Conservation (phyloP, 768 basidiomycete species). For the Lanmaoa pseudosensibilis region DNA sequence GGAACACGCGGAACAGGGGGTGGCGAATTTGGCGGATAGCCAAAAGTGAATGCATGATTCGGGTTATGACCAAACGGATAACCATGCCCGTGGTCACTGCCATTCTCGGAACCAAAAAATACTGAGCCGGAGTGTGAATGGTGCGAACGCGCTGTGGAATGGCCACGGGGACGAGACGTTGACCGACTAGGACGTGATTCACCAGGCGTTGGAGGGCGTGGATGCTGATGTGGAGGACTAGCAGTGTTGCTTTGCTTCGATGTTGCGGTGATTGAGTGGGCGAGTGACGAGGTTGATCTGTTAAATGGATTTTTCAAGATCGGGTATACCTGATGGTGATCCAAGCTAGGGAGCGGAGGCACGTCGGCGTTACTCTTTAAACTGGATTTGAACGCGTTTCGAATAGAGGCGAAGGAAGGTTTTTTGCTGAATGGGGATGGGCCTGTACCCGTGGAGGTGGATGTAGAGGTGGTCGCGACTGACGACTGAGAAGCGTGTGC, state of each 20-base stretch:
- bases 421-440: conserved; percentile 71
- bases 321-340: conserved; percentile 61
- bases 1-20: conserved; percentile 82
- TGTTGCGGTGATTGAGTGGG: conserved; percentile 41
- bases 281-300: conserved; percentile 76
- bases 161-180: conserved; percentile 52
- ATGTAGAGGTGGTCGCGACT: conserved; percentile 48
- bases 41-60: conserved; percentile 25
- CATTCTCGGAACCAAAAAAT: conserved; percentile 66
- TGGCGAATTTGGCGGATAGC: conserved; percentile 50
- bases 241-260: conserved; percentile 43
- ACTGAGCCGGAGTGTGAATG: conserved; percentile 78
- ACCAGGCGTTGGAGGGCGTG: conserved; percentile 60
- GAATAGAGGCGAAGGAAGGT: conserved; percentile 80
- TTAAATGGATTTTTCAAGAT: conserved; percentile 81
- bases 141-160: conserved; percentile 65
- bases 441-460: conserved; percentile 13
- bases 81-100: conserved; percentile 63
- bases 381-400: conserved; percentile 77
- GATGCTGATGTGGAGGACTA: conserved; percentile 47
- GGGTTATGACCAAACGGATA: conserved; percentile 34
- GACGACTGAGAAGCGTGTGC: conserved; percentile 74
- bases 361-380: conserved; percentile 54
- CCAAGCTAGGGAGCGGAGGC: conserved; percentile 75
- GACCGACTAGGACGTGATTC: conserved; percentile 37